Conservation (phyloP, 2,329 filamentous ascomycete species). For the Phialocephala sp. region DNA sequence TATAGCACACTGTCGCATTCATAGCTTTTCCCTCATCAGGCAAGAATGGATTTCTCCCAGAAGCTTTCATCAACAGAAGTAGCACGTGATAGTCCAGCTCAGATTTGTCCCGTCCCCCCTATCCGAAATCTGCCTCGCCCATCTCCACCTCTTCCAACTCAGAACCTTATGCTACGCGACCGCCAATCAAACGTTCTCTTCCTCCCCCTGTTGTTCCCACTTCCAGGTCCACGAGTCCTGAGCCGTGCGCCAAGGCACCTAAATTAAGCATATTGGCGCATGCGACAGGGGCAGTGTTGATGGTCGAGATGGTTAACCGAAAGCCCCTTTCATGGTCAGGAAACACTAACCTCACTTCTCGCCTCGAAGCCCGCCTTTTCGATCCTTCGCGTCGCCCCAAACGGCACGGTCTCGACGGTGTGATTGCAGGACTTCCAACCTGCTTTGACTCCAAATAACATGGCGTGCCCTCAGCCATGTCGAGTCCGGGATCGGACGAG, state of each 20-base stretch:
- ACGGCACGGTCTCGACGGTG: neutral
- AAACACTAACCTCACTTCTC: neutral
- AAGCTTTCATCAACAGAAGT: too few relatives aligned
- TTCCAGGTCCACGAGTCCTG: neutral
- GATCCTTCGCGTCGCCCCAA: neutral
- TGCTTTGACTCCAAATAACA: neutral
- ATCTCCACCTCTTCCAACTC: neutral
- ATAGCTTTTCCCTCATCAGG: too few relatives aligned
- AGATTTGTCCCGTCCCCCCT: too few relatives aligned
- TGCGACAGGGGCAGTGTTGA: neutral
- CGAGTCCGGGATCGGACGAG: neutral
- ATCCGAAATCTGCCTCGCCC: conserved; percentile 4
- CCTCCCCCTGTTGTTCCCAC: neutral
- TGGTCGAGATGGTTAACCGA: neutral
- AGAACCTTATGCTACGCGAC: neutral
- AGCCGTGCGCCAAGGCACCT: neutral
- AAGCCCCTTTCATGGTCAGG: neutral
- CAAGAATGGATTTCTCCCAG: too few relatives aligned
- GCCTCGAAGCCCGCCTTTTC: neutral
- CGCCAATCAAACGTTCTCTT: neutral
- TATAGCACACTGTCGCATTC: too few relatives aligned
- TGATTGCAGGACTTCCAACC: conserved; percentile 2
- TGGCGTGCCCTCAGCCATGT: neutral
- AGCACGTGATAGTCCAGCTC: too few relatives aligned
- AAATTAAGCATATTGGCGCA: conserved; percentile 2